These are phyloP conservation scores for Pelargonium myrrhifolium DNA, from an alignment of 441 rosid species.

Conservation along the genomic window DNA sequence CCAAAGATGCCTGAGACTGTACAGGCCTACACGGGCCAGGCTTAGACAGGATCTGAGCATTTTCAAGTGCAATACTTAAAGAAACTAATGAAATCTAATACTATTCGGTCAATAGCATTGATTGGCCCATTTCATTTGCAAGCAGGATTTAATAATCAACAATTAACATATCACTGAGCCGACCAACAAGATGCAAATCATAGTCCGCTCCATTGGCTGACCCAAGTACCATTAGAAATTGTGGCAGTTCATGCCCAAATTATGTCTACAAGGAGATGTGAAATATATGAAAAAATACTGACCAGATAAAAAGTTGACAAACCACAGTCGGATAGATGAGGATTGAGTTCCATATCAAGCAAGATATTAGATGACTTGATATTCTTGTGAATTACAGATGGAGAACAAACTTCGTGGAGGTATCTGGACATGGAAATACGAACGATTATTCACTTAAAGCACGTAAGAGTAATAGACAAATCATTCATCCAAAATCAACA, in stretches of 20 bases:
- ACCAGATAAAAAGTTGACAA: constrained; percentile 68
- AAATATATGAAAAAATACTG: constrained; percentile 13
- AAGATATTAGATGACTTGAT: constrained; percentile 87
- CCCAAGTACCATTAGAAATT: neutral
- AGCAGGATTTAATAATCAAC: neutral
- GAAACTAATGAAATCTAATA: neutral
- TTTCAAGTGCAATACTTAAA: neutral
- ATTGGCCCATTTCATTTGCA: neutral
- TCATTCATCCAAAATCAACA: too few species aligned
- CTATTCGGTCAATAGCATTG: neutral
- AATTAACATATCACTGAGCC: too few species aligned
- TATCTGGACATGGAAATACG: constrained; percentile 42
- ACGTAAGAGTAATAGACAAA: too few species aligned
- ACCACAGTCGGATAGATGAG: constrained; percentile 76
- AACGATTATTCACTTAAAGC: neutral
- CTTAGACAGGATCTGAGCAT: neutral
- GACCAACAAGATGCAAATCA: too few species aligned
- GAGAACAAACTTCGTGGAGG: constrained; percentile 85
- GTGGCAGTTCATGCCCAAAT: neutral
- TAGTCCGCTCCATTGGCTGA: too few species aligned
- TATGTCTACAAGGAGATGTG: neutral
- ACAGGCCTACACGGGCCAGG: neutral
- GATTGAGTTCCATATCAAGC: constrained; percentile 78
- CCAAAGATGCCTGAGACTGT: neutral
- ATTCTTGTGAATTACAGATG: constrained; percentile 81